A percentile compares a stretch with the other conserved stretches of the same genome.
phyloP scores from a whole-genome alignment of 306 rosid genomes.

The Bauhinia variegata region DNA sequence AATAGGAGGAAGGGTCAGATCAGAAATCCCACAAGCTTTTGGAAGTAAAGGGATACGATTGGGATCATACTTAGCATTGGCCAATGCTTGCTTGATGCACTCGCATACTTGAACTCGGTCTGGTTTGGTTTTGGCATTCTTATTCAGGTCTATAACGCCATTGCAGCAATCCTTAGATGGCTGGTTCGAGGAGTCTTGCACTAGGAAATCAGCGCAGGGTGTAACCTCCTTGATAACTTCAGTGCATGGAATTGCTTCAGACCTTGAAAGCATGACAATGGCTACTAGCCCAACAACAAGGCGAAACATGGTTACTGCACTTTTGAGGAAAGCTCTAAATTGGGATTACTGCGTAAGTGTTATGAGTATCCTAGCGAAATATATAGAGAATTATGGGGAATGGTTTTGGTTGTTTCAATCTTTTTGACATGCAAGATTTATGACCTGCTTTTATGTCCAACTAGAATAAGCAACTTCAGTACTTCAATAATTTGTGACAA shows the following conservation, averaged over 20 bases:
- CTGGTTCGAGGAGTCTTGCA: neutral
- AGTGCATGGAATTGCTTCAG: constrained; percentile 11
- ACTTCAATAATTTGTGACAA: neutral
- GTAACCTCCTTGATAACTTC: neutral
- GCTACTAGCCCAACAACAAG: constrained; percentile 9
- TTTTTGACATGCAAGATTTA: neutral
- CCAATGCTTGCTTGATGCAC: constrained; percentile 30
- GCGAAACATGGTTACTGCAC: constrained; percentile 25
- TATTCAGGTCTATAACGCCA: constrained; percentile 24
- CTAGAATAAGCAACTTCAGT: neutral
- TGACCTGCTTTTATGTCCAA: neutral
- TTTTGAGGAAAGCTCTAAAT: neutral
- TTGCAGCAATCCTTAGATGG: constrained; percentile 28
- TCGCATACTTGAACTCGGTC: constrained; percentile 30
- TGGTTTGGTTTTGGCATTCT: neutral
- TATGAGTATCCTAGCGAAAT: neutral
- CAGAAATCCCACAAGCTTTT: constrained; percentile 28
- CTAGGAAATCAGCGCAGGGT: neutral
- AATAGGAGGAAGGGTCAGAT: constrained; percentile 34
- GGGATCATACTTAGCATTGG: neutral
- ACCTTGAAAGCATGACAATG: constrained; percentile 7
- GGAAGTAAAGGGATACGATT: constrained; percentile 24
- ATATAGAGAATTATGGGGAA: neutral
- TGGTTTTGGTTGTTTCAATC: neutral
- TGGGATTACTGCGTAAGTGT: neutral